These are phyloP conservation scores for Chlorella variabilis DNA, from an alignment of 163 green algal species.

Conservation along the genomic window DNA sequence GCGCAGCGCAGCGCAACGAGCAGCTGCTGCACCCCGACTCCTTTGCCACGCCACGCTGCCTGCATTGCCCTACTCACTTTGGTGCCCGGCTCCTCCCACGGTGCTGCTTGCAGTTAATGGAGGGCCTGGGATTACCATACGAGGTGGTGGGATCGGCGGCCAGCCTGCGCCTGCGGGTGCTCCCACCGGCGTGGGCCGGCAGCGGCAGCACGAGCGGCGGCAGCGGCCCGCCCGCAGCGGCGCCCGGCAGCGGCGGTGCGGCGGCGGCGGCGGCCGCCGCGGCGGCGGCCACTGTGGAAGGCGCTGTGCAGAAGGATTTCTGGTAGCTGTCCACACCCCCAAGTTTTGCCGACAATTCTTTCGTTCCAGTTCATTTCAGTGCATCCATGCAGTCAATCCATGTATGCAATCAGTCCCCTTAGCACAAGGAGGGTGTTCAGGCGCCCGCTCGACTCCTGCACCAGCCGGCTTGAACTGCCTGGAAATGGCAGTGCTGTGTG, in stretches of 20 bases:
- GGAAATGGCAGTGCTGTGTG: too few species aligned
- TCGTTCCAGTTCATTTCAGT: too few species aligned
- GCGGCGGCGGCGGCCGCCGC: background rate
- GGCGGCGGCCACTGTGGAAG: background rate
- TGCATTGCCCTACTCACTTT: background rate
- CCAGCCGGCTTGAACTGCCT: too few species aligned
- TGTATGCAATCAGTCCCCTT: too few species aligned
- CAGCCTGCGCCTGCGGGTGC: conserved; percentile 53
- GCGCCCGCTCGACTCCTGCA: too few species aligned
- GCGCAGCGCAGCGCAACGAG: too few species aligned
- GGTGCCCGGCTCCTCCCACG: conserved; percentile 18
- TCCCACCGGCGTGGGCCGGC: conserved; percentile 36
- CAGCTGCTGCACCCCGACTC: too few species aligned
- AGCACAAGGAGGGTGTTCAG: too few species aligned
- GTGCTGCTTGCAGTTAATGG: conserved; percentile 32
- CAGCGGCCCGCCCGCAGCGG: background rate
- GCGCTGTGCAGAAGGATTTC: conserved; percentile 17
- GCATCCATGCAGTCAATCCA: too few species aligned
- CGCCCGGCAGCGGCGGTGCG: background rate
- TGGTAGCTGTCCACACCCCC: too few species aligned
- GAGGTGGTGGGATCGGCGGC: conserved; percentile 50
- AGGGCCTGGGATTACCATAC: conserved; percentile 42
- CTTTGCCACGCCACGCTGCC: background rate
- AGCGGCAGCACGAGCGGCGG: background rate
- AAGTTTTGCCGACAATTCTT: too few species aligned